Evolutionary conservation across 1,284 basidiomycete genomes (phyloP), one percentile per base, ranked within the genome.

Genomic region (Phylloboletellus chloephorus): DNA sequence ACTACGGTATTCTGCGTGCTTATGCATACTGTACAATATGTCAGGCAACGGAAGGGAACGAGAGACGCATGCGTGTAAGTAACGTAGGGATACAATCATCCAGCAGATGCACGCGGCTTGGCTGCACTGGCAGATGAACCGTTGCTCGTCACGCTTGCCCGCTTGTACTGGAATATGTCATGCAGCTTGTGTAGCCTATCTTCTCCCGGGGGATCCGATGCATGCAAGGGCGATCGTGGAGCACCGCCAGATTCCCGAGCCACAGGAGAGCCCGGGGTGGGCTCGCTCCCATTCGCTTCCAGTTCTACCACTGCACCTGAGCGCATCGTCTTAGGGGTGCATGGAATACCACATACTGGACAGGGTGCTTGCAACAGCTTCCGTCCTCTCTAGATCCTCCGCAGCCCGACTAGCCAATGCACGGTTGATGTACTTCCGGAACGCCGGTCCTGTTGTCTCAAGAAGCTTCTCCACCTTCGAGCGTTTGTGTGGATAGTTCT

Each of bases 401-500:
- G 84, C 83, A 12, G 88, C 88, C 43, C 90, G 76, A 58, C 78
- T 88, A 0, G 87, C 86, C 16, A 90, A 63, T 5, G 87, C 88
- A 41, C 87, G 76, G 28, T 79, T 85, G 53, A 90, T 88, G 53
- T 90, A 90, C 60, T 89, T 89, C 41, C 82, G 73, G 68, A 90
- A 90, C 2, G 83, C 83, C 19, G 86, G 74, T 2, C 86, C 86
- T 2, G 88, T 89, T 3, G 82, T 78, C 55, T 90, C 85, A 5
- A 91, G 69, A 67, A 91, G 75, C 56, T 88, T 83, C 52, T 93
- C 88, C 12, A 97, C 89, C 44, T 85, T 82, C 4, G 77, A 69
- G 55, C 83, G 79, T 61, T 94, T 93, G 51, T 91, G 85, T 0
- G 94, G 95, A 57, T 97, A 82, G 21, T 82, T 81, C 65, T 95